phyloP scores from a whole-genome alignment of 2,329 filamentous ascomycete species.

The Basipetospora chlamydospora region DNA sequence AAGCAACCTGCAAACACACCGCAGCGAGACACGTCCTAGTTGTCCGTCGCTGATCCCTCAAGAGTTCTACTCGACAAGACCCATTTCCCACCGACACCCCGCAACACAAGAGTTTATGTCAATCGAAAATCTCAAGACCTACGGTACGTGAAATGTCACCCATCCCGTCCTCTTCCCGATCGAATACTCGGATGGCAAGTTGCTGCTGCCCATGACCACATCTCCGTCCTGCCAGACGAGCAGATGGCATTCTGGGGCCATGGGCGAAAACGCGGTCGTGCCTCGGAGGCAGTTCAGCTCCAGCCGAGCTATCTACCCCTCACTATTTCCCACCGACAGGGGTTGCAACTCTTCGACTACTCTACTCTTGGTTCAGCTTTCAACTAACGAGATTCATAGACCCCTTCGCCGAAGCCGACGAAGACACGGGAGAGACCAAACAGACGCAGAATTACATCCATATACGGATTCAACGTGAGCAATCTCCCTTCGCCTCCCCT shows the following conservation, averaged over 20 bases:
- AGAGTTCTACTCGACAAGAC: conserved; percentile 23
- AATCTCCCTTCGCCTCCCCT: conserved; percentile 14
- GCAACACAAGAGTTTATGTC: conserved; percentile 84
- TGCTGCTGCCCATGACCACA: too few species aligned
- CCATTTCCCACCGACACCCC: conserved; percentile 41
- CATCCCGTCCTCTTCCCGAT: too few species aligned
- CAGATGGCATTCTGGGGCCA: too few species aligned
- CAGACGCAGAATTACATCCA: conserved; percentile 97
- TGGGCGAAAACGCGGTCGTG: too few species aligned
- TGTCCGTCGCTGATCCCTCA: conserved; percentile 35
- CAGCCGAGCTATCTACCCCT: too few species aligned
- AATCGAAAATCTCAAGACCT: conserved; percentile 97
- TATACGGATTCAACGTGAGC: conserved; percentile 96
- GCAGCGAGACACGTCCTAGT: conserved; percentile 33
- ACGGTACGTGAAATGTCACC: too few species aligned
- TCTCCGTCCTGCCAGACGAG: too few species aligned
- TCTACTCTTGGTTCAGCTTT: background rate
- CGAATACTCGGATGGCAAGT: too few species aligned
- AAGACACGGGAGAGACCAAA: conserved; percentile 91
- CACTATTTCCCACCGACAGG: too few species aligned
- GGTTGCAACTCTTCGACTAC: too few species aligned
- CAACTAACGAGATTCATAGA: conserved; percentile 38
- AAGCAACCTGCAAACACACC: conserved; percentile 6
- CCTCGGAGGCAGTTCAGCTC: too few species aligned
- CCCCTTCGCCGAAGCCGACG: conserved; percentile 99